Conservation (phyloP, 495 filamentous ascomycete genomes). For the Oleoguttula mirabilis region DNA sequence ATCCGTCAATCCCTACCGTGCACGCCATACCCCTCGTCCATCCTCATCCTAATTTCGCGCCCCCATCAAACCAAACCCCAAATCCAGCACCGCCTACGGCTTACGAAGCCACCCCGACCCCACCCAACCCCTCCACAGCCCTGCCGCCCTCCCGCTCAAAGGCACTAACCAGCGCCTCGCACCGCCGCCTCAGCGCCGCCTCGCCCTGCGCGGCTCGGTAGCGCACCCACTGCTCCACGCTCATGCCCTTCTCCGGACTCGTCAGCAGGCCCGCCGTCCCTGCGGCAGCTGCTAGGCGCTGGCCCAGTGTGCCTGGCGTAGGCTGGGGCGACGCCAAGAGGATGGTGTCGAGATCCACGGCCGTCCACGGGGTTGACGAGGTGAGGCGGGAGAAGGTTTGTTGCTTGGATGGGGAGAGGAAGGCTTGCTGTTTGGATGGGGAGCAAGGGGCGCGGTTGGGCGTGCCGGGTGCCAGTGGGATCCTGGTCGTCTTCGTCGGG, state of each 20-base stretch:
- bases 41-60: too few species aligned
- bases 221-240: conserved; percentile 82
- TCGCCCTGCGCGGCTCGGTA: conserved; percentile 70
- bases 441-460: conserved; percentile 11
- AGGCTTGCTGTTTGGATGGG: conserved; percentile 3
- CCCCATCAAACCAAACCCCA: too few species aligned
- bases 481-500: conserved; percentile 13
- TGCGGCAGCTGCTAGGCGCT: conserved; percentile 36
- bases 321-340: conserved; percentile 33
- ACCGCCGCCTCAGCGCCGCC: conserved; percentile 62
- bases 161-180: conserved; percentile 61
- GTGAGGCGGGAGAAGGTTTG: conserved; percentile 12
- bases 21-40: too few species aligned
- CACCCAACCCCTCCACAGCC: conserved; percentile 39
- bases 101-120: neutral
- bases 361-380: conserved; percentile 52
- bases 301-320: conserved; percentile 20
- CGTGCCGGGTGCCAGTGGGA: conserved; percentile 17
- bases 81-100: too few species aligned
- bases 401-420: conserved; percentile 35
- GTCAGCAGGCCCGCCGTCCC: conserved; percentile 40
- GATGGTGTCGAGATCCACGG: conserved; percentile 57
- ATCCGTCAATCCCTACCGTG: too few species aligned
- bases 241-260: conserved; percentile 75
- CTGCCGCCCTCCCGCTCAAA: conserved; percentile 74